Base-by-base conservation (phyloP, 1,139 yeast species). In the Yamadazyma pseudoaaseri region DNA sequence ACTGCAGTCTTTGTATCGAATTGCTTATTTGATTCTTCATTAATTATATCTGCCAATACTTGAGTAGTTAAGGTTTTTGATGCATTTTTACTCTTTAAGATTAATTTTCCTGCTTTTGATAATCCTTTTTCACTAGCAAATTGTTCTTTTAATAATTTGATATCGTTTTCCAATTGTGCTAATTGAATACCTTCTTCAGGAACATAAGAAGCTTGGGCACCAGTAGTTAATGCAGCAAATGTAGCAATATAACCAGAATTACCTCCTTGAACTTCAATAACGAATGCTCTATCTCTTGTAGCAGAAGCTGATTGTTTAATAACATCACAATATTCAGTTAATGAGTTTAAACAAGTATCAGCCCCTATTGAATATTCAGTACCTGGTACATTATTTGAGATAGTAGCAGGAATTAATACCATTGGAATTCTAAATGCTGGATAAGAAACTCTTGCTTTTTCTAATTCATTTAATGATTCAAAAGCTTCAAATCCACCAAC, bases 371-470 rank as follows among this genome's bases (percentile, higher is more conserved):
- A 87, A 61, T 87, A 89, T 62, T 92, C 97, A 3, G 97, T 82
- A 39, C 97, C 98, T 10, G 98, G 98, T 33, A 92, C 97, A 52
- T 92, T 92, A 61, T 92, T 92, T n/a, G 96, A 86, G 44, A 92
- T 85, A 6, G 97, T 92, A 12, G 97, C 82, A 18, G 94, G 94
- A 41, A 84, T 75, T 45, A 80, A 69, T 33, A 81, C 81, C 83
- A 82, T 78, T 42, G 94, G 92, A 34, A 84, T 82, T 52, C 85
- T 71, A 58, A 84, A 83, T 3, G 78, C 74, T 26, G 92, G 94
- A 58, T 81, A 84, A 50, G 71, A 68, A 1, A 61, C 43, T 58
- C 89, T 72, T 27, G 84, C 79, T 44, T 64, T 69, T 46, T 80
- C 82, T 48, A 84, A 67, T 62, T 84, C 79, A 51, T 80, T 76